Conservation (phyloP, 2,329 filamentous ascomycete species). For the Pseudogymnoascus pannorum region DNA sequence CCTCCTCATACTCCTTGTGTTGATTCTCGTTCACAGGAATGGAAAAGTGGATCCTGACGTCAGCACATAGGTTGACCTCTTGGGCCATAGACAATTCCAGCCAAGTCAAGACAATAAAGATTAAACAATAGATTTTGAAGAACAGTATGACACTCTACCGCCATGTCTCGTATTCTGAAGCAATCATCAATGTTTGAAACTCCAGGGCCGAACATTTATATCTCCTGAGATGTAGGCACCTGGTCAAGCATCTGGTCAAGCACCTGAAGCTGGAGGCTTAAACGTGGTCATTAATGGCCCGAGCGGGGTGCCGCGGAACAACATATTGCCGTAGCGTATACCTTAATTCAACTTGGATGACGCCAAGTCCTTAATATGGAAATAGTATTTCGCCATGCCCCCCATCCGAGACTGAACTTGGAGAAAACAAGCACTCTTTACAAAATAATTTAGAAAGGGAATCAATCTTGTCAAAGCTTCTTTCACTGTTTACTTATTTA, state of each 20-base stretch:
- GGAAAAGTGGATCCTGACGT: background rate
- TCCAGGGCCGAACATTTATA: background rate
- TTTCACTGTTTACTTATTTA: background rate
- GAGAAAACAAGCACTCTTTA: background rate
- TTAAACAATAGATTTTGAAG: background rate
- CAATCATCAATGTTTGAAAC: background rate
- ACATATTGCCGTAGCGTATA: background rate
- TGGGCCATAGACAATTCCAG: background rate
- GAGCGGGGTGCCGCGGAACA: background rate
- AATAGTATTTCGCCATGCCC: background rate
- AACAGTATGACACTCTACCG: background rate
- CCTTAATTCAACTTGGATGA: background rate
- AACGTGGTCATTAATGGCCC: background rate
- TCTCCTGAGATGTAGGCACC: too few species aligned
- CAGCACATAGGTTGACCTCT: background rate
- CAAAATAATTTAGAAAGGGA: background rate
- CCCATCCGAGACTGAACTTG: too few species aligned
- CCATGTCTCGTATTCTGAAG: background rate
- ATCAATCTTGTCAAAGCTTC: background rate
- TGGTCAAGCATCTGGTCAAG: background rate
- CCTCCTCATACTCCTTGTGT: background rate
- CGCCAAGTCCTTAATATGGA: background rate
- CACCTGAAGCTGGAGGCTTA: background rate
- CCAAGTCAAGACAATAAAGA: background rate
- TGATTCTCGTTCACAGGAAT: background rate